A percentile compares a stretch with the other conserved stretches of the same genome.
Conservation (phyloP, 2,329 filamentous ascomycete species). For the Fusarium goolgardi region DNA sequence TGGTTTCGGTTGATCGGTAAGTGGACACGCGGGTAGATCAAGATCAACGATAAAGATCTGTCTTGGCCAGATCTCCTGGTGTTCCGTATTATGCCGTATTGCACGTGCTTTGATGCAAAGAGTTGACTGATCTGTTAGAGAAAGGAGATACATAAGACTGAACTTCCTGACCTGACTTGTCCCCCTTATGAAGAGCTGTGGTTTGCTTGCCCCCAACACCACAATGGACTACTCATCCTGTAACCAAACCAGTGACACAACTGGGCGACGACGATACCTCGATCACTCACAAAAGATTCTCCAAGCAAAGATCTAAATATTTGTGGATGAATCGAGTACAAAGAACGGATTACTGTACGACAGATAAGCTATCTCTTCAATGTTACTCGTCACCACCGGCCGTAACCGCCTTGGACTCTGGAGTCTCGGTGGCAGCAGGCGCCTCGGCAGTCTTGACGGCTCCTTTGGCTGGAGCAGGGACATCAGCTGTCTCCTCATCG, state of each 20-base stretch:
- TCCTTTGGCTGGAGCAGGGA: slow-evolving; percentile 39
- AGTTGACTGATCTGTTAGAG: slow-evolving; percentile 11
- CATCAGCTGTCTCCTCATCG: slow-evolving; percentile 44
- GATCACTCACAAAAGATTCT: neutral
- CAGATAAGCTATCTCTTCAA: slow-evolving; percentile 4
- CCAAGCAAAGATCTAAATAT: neutral
- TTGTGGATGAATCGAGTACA: neutral
- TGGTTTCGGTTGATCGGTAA: slow-evolving; percentile 40
- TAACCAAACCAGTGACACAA: neutral
- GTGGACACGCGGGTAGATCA: slow-evolving; percentile 39
- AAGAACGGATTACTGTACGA: slow-evolving; percentile 28
- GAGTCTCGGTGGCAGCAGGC: slow-evolving; percentile 43
- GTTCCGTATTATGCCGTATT: slow-evolving; percentile 17
- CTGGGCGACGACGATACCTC: neutral
- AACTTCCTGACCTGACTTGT: neutral
- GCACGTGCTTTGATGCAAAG: slow-evolving; percentile 21
- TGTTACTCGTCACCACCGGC: slow-evolving; percentile 48
- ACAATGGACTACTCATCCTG: neutral
- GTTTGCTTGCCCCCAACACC: neutral
- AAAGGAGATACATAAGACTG: neutral
- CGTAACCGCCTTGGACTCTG: slow-evolving; percentile 47
- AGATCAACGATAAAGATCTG: slow-evolving; percentile 31
- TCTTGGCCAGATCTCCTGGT: slow-evolving; percentile 31
- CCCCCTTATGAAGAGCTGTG: neutral
- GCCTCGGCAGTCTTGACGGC: slow-evolving; percentile 37